Percentiles rank a stretch among this genome's conserved stretches.
phyloP scores from a whole-genome alignment of 805 yeast genomes.

The Yarrowia hollandica region DNA sequence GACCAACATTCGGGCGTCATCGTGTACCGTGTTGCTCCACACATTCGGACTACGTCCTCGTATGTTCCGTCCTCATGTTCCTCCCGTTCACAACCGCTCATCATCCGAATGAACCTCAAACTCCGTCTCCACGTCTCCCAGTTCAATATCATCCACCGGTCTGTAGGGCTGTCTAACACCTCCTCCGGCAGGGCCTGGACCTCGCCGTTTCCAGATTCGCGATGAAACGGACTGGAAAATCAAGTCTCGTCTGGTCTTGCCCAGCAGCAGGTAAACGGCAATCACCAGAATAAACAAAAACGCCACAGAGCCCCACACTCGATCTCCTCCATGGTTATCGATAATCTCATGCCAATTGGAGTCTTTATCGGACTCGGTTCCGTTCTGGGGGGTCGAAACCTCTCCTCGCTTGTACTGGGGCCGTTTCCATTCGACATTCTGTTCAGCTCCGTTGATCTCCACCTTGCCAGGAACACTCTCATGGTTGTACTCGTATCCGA shows the following conservation, averaged over 20 bases:
- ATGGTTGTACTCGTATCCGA: conserved; percentile 10
- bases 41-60: too few relatives aligned
- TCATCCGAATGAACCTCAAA: conserved; percentile 23
- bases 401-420: conserved; percentile 18
- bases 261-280: conserved; percentile 13
- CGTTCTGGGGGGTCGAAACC: not conserved
- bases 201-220: conserved; percentile 18
- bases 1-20: too few relatives aligned
- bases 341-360: conserved; percentile 26
- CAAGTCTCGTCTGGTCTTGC: conserved; percentile 7
- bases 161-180: conserved; percentile 14
- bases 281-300: conserved; percentile 20
- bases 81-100: conserved; percentile 4
- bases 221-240: conserved; percentile 7
- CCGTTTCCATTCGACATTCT: conserved; percentile 16
- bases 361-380: not conserved
- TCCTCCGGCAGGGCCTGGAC: conserved; percentile 1
- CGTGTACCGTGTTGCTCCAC: too few relatives aligned
- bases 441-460: conserved; percentile 22
- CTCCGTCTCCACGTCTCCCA: conserved; percentile 20
- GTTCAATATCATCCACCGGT: conserved; percentile 16
- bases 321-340: conserved; percentile 15
- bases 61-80: too few relatives aligned
- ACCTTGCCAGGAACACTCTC: conserved; percentile 3
- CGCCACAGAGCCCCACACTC: conserved; percentile 25